These are phyloP conservation scores for Alternaria arborescens DNA, from an alignment of 2,329 filamentous ascomycete genomes.

Conservation along the genomic window DNA sequence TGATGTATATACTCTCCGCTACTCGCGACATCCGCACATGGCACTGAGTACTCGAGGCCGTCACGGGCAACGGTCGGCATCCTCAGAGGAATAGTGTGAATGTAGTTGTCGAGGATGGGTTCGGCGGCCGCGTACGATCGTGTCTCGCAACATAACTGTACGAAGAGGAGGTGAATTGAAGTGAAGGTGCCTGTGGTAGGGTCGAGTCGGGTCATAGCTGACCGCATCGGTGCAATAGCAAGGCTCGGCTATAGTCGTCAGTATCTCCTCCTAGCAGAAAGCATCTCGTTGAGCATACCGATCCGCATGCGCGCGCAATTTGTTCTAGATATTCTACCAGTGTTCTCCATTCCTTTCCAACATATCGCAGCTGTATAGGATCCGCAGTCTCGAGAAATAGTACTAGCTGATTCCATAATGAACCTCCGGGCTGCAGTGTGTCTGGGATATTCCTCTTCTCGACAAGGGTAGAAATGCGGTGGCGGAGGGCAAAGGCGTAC, in stretches of 20 bases:
- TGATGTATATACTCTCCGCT: conserved; percentile 68
- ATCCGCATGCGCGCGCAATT: conserved; percentile 42
- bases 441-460: conserved; percentile 52
- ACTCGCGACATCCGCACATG: conserved; percentile 53
- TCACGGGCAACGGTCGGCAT: conserved; percentile 41
- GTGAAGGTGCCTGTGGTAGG: conserved; percentile 73
- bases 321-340: conserved; percentile 54
- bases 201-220: conserved; percentile 71
- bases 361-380: conserved; percentile 63
- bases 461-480: conserved; percentile 54
- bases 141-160: conserved; percentile 65
- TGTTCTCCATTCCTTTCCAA: conserved; percentile 57
- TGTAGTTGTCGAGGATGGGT: conserved; percentile 69
- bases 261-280: background rate
- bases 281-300: conserved; percentile 35
- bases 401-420: conserved; percentile 60
- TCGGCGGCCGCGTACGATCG: conserved; percentile 64
- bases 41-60: conserved; percentile 49
- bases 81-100: conserved; percentile 69
- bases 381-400: conserved; percentile 61
- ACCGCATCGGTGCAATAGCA: conserved; percentile 52
- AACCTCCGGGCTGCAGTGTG: conserved; percentile 54
- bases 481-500: conserved; percentile 64
- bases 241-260: conserved; percentile 40
- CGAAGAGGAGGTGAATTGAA: conserved; percentile 66